These are phyloP conservation scores for Termitomyces sp. DNA, from an alignment of 768 basidiomycete species.

Conservation along the genomic window DNA sequence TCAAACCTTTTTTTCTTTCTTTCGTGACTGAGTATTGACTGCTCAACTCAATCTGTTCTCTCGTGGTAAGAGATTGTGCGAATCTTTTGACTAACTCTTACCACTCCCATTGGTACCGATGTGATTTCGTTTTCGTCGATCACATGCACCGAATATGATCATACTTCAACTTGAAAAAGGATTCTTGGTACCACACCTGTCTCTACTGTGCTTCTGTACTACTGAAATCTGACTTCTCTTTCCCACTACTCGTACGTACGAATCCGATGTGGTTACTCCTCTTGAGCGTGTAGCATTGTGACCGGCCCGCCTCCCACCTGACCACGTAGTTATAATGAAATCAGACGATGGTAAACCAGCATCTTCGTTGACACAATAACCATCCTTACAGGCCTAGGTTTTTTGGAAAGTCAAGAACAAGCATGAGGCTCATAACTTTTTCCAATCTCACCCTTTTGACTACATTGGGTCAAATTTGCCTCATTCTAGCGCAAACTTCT, in stretches of 20 bases:
- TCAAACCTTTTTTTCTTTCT: too few species aligned
- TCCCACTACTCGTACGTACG: not conserved
- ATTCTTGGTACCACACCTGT: not conserved
- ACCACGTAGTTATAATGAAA: not conserved
- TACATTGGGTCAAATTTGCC: not conserved
- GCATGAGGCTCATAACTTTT: not conserved
- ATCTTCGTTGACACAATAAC: not conserved
- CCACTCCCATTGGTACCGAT: slow-evolving; percentile 1
- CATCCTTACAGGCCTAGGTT: not conserved
- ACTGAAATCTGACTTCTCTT: not conserved
- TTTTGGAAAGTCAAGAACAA: not conserved
- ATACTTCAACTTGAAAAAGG: not conserved
- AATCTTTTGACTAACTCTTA: too few species aligned
- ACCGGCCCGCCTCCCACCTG: not conserved
- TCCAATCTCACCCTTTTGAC: not conserved
- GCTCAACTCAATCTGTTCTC: too few species aligned
- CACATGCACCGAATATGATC: not conserved
- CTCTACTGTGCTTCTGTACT: not conserved
- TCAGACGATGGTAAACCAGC: not conserved
- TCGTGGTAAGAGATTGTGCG: too few species aligned
- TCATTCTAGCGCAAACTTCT: not conserved
- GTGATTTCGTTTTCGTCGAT: not conserved
- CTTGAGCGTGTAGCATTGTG: not conserved
- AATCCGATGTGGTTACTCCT: not conserved
- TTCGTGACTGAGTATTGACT: too few species aligned